Conservation (phyloP, 257 asterid genomes). For the Handroanthus guayacan region DNA sequence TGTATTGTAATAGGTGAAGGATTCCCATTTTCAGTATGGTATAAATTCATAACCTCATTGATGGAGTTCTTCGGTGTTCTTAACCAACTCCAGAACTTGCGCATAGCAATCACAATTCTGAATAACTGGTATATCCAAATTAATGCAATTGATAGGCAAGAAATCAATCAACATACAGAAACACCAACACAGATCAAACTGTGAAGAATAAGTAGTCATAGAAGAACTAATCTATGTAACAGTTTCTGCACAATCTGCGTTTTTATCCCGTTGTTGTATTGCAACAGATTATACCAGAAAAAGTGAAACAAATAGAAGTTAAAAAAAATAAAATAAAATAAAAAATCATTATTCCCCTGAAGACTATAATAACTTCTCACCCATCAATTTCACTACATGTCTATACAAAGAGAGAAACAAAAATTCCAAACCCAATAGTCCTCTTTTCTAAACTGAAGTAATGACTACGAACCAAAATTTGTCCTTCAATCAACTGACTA, state of each 20-base stretch:
- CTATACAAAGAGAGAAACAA: too few species aligned
- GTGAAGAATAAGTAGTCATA: background rate
- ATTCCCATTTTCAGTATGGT: background rate
- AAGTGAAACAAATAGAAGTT: background rate
- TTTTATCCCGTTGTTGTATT: background rate
- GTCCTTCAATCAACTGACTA: conserved; percentile 2
- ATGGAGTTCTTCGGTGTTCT: background rate
- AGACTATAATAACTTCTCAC: background rate
- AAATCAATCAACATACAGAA: background rate
- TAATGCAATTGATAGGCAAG: background rate
- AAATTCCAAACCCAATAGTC: background rate
- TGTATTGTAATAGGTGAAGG: background rate
- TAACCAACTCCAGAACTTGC: background rate
- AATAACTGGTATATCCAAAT: background rate
- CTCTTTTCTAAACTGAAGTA: background rate
- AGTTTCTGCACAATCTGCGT: background rate
- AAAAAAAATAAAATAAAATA: background rate
- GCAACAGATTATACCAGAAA: background rate
- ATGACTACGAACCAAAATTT: background rate
- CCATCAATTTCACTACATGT: background rate
- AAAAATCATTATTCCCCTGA: background rate
- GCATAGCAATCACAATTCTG: background rate
- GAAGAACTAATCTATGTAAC: background rate
- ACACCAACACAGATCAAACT: background rate
- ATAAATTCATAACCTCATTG: too few species aligned